Evolutionary conservation across 2,329 filamentous ascomycete species (phyloP), one percentile per base, ranked within the genome.

Genomic region (Ceratocystis alfenasii): DNA sequence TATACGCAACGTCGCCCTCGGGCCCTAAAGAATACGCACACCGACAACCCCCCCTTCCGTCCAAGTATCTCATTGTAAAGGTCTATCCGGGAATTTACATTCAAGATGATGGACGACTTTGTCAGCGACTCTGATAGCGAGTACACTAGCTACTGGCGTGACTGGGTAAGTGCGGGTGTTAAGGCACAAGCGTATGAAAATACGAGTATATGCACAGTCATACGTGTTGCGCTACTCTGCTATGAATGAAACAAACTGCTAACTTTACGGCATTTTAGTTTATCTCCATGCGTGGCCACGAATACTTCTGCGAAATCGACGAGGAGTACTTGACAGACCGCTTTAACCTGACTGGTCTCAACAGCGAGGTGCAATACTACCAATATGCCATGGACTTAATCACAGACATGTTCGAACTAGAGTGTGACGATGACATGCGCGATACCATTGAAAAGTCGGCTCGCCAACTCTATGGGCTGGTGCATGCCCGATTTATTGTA

Each of bases 221-320:
- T 6, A 36, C 20, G 25, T 20, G 17, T 8, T 30, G 55, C 48
- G 36, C 36, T 41, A 15, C 36, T 41, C 48, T 53, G 15, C 3
- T 55, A 36, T 59, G n/a, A 30, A 12, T n/a, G 30, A 3, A 25
- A 20, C 10, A 28, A 15, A 36, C 20, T 30, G 28, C 65, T 64
- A 64, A 64, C 50, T 59, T 2, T 33, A 28, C 30, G 45, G 7
- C 60, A 59, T 70, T 10, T 62, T 74, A 99, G 94, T 99, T 99
- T 76, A 96, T 97, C 72, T 96, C 93, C 3, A 96, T 92, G 5
- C 85, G 94, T 66, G 94, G 94, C 70, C 97, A 99, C 77, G 94
- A 99, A 75, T 99, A 99, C 78, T 99, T 97, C 73, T 99, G 94
- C 83, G 94, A 99, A 75, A 97, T 99, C 72, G 94, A 99, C 76